These are phyloP conservation scores for Kuraishia borneana DNA, from an alignment of 805 yeast genomes.

Conservation along the genomic window DNA sequence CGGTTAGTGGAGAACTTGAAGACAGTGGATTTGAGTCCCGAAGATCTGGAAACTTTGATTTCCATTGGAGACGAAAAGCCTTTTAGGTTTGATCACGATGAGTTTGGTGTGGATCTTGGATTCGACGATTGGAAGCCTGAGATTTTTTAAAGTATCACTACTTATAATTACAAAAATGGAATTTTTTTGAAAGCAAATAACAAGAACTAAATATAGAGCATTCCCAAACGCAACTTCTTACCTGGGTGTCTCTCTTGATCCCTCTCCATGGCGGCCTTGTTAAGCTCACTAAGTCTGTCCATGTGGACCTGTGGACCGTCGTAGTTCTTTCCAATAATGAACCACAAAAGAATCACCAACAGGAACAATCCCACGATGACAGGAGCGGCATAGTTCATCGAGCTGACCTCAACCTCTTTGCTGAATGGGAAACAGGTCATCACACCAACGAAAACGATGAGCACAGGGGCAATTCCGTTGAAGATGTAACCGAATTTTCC, in stretches of 20 bases:
- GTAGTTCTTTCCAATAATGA: neutral
- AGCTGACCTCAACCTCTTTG: neutral
- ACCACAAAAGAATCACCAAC: neutral
- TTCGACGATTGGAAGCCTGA: conserved; percentile 16
- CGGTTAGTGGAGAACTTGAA: too few species aligned
- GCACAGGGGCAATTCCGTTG: neutral
- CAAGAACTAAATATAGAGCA: too few species aligned
- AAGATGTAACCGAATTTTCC: neutral
- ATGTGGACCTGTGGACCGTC: neutral
- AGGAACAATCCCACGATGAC: neutral
- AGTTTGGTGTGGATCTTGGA: conserved; percentile 22
- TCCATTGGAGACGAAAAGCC: conserved; percentile 12
- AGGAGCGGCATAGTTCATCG: neutral
- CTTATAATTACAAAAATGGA: too few species aligned
- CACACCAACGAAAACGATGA: neutral
- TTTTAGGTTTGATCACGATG: conserved; percentile 15
- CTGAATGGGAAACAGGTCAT: neutral
- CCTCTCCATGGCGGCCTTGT: neutral
- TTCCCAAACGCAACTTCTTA: too few species aligned
- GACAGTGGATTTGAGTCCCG: conserved; percentile 3
- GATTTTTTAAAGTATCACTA: too few species aligned
- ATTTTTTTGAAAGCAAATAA: too few species aligned
- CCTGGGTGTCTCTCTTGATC: conserved; percentile 1
- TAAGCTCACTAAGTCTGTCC: neutral
- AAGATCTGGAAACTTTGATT: neutral